Evolutionary conservation across 1,284 basidiomycete species (phyloP).

Genomic region (Retiboletus fuscus): DNA sequence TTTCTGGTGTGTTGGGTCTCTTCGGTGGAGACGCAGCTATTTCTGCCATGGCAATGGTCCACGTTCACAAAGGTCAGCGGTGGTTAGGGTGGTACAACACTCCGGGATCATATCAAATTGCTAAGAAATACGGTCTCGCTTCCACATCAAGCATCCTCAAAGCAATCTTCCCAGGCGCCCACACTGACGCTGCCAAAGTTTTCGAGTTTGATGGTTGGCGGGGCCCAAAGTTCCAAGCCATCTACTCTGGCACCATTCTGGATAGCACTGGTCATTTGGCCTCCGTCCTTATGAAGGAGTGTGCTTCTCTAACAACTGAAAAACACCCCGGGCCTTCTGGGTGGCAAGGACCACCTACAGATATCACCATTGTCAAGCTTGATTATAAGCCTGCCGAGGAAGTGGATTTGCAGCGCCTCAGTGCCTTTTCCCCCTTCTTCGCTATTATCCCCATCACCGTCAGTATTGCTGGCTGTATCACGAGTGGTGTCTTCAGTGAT

Average conservation of each 20-base stretch:
- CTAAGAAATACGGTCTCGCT: conserved; percentile 42
- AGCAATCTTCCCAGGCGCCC: conserved; percentile 42
- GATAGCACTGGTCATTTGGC: conserved; percentile 31
- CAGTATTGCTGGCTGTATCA: conserved; percentile 36
- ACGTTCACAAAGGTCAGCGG: conserved; percentile 39
- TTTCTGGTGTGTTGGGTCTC: conserved; percentile 36
- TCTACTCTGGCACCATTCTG: conserved; percentile 29
- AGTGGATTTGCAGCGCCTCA: conserved; percentile 16
- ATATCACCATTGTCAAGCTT: conserved; percentile 39
- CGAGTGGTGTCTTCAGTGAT: conserved; percentile 38
- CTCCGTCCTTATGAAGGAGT: conserved; percentile 32
- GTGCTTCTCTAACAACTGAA: conserved; percentile 8
- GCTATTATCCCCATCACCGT: conserved; percentile 36
- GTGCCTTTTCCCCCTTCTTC: conserved; percentile 22
- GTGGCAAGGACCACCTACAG: no score
- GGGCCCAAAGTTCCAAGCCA: conserved; percentile 40
- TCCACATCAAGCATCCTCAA: conserved; percentile 42
- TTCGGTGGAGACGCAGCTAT: conserved; percentile 21
- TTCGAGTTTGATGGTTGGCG: conserved; percentile 42
- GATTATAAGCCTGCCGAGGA: conserved; percentile 14
- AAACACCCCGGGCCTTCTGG: no score
- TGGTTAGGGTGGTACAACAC: conserved; percentile 50
- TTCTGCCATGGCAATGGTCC: conserved; percentile 47
- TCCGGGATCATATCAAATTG: conserved; percentile 46
- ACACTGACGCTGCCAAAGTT: conserved; percentile 35